Base-by-base conservation (phyloP, 148 eudicot genomes). In the Chenopodium formosanum region DNA sequence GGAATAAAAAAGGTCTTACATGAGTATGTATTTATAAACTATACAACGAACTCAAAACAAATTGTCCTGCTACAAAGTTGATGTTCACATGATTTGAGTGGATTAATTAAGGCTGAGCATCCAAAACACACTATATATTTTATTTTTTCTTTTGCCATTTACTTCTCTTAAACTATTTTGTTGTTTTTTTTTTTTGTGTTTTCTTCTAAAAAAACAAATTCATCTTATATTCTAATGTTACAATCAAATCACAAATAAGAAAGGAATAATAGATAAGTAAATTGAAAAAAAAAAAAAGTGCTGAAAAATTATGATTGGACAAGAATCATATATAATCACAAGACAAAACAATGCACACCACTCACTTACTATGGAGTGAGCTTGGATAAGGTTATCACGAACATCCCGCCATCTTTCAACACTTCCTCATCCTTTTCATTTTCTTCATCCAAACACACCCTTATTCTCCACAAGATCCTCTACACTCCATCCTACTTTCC, bases 361-460 rank as follows among this genome's bases (percentile, higher is more conserved):
- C 44, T 58, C 79, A 81, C 71, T 75, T 52, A 25, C 37, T 81
- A 53, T 13, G 62, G 46, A 14, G 73, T 46, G 58, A 67, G 64
- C 69, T 12, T 29, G 68, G 83, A 81, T 81, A 81, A 81, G 53
- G 79, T 81, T 81, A 81, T 81, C 83, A 81, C 63, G 29, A 75
- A 75, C 79, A 75, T 75, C 83, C 75, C 75, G 79, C 79, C 79
- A 75, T 78, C 47, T 63, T 71, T 50, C 74, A 68, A 25, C 53
- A 73, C 71, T 48, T 34, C 74, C 71, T 67, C 74, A 46, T 64
- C 60, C 20, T 8, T 52, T 44, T 25, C 22, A 52, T 1, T 22
- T 76, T 63, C 47, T 50, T 40, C 44, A 40, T 3, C 68, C 40
- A 74, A 48, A 50, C 74, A 46, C 68, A 46, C 71, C 75, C 65